These are phyloP conservation scores for Acaromyces ingoldii DNA, from an alignment of 1,284 basidiomycete genomes.

Conservation along the genomic window DNA sequence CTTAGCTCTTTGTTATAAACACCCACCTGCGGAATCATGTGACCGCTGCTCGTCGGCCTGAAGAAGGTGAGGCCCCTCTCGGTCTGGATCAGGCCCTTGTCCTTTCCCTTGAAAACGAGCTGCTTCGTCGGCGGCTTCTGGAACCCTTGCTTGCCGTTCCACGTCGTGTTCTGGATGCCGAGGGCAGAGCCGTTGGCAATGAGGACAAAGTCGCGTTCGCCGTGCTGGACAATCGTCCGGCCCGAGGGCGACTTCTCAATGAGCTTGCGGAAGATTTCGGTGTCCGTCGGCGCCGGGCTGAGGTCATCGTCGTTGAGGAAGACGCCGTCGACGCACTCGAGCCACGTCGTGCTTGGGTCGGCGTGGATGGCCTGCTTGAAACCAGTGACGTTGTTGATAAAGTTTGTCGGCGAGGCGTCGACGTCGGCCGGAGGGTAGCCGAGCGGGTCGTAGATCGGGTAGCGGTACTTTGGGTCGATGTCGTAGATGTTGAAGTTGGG, in stretches of 20 bases:
- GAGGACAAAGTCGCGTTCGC: conserved; percentile 34
- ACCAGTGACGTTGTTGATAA: conserved; percentile 28
- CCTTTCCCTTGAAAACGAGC: conserved; percentile 19
- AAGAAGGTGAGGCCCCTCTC: conserved; percentile 40
- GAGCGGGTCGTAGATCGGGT: conserved; percentile 14
- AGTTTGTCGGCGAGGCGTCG: conserved; percentile 14
- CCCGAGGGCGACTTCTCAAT: conserved; percentile 28
- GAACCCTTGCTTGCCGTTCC: conserved; percentile 42
- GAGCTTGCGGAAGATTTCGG: conserved; percentile 19
- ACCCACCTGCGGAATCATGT: conserved; percentile 19
- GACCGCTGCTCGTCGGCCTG: conserved; percentile 13
- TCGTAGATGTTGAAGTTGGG: conserved; percentile 29
- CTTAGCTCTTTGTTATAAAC: too few species aligned
- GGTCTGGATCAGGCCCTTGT: conserved; percentile 16
- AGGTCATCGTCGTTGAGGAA: conserved; percentile 16
- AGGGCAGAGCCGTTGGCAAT: conserved; percentile 36
- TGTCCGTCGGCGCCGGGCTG: conserved; percentile 7
- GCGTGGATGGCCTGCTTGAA: conserved; percentile 43
- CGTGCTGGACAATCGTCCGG: conserved; percentile 38
- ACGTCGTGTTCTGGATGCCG: conserved; percentile 48
- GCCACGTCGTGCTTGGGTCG: conserved; percentile 22
- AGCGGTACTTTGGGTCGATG: conserved; percentile 4
- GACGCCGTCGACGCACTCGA: conserved; percentile 22
- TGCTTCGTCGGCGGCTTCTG: conserved; percentile 18
- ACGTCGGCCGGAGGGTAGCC: conserved; percentile 16